Evolutionary conservation across 257 asterid species (phyloP), one percentile per base, ranked within the genome.

Genomic region (Capsicum pubescens): DNA sequence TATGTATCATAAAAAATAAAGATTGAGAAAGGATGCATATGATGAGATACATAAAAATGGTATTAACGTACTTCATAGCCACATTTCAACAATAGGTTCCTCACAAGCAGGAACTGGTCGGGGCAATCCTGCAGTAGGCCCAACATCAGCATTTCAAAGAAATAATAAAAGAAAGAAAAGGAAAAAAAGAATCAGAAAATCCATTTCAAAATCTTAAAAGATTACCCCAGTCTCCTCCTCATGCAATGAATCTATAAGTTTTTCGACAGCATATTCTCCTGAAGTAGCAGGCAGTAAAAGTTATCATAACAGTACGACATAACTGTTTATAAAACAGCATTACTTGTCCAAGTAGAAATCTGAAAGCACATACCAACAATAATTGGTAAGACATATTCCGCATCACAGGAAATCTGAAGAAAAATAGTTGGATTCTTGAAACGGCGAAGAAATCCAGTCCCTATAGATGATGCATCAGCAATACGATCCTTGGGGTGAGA

Each of bases 331-430:
- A 77, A 39, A 32, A 55, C 32, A 79, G 39, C 26, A 46, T 14
- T 52, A 58, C 56, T 58, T 79, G 32, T 36, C 44, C n/a, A 46
- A 39, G 44, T 15, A 44, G 67, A 81, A 56, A 15, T 77, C 7
- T 50, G 71, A 83, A 76, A 26, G 17, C 74, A 21, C 76, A 17
- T 86, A 89, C 92, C 92, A 74, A 86, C 92, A 82, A 77, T 64
- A 78, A 89, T 83, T 5, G 92, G 92, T 8, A 89, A 48, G 63
- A 89, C 81, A 46, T 86, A 89, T 67, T 89, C 90, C 16, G 87
- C 92, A 55, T 87, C 90, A 80, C 92, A 89, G 26, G 90, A 87
- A 72, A 89, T 84, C 69, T 89, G 86, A 26, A 89, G 90, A 84
- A 89, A 89, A 71, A 89, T 89, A 77, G 92, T 84, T 15, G 90